Base-by-base conservation (phyloP, 2,329 filamentous ascomycete species). In the Trichoderma citrinoviride region DNA sequence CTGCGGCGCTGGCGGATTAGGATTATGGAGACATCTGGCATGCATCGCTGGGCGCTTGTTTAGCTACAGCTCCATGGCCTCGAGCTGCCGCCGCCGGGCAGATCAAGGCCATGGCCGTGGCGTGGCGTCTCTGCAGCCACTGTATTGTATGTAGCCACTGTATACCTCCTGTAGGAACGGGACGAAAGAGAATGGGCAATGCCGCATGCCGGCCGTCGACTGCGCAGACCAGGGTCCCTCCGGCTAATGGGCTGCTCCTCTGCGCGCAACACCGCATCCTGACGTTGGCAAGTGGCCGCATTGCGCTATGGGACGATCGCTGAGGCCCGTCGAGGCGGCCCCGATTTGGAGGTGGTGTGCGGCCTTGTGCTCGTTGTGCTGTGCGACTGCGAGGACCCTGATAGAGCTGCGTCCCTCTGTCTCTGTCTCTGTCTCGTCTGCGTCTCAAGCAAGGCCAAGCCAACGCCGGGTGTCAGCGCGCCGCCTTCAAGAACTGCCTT, bases 21-120 rank as follows among this genome's bases (percentile, higher is more conserved):
- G 27, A 63, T 63, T 63, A 56, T 50, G 61, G 61, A 64, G 61
- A 55, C 61, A 64, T 64, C 61, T 64, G 61, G 61, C 61, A 64
- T 64, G 61, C 61, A 56, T 64, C 52, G 50, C 50, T 62, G 58
- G 58, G 37, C 58, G 58, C 47, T 44, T 61, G 41, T 53, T 61
- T 61, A 62, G 60, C 60, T 62, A 62, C 33, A 37, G 33, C 33
- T 37, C 10, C 33, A 37, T 37, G 10, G 33, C 60, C 40, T 62
- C 40, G 25, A 54, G 56, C 43, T 60, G 56, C 56, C 41, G 60
- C 47, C n/a, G 58, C 58, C 47, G 58, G 47, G 46, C 19, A 53
- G 49, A 54, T 50, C 60, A 46, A 62, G 49, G 44, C 60, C 44
- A 62, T 54, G 60, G 40, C 25, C 33, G 19, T 44, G 49, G 49